Percentiles rank a stretch among this genome's conserved stretches.
phyloP scores from a whole-genome alignment of 2,329 filamentous ascomycete genomes.

The Talaromyces sp. region DNA sequence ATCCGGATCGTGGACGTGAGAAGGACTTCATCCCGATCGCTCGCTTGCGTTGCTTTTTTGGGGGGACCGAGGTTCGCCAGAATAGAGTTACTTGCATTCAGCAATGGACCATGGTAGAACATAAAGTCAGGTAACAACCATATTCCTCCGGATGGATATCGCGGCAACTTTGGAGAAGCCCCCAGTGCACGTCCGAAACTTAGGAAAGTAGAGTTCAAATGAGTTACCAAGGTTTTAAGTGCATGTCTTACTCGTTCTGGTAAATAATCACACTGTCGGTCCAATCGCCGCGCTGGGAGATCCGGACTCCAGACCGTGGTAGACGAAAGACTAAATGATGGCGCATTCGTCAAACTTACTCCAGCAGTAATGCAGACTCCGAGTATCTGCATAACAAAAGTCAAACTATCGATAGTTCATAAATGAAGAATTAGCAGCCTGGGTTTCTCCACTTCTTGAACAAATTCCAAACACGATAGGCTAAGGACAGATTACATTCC shows the following conservation, averaged over 20 bases:
- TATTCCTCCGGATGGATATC: not conserved
- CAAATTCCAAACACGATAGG: not conserved
- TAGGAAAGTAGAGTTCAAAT: not conserved
- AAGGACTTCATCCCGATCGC: not conserved
- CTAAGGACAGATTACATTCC: not conserved
- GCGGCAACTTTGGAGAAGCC: not conserved
- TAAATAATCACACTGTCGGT: not conserved
- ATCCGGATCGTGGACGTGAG: not conserved
- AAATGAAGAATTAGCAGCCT: not conserved
- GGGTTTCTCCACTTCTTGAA: not conserved
- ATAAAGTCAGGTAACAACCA: not conserved
- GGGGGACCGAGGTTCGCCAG: not conserved
- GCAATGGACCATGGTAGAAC: not conserved
- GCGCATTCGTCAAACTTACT: not conserved
- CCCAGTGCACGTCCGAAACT: not conserved
- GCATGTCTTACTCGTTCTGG: not conserved
- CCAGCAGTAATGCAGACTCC: not conserved
- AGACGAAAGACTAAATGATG: not conserved
- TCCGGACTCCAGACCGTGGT: not conserved
- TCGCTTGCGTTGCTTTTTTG: not conserved
- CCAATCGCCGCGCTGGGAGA: not conserved
- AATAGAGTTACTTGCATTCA: not conserved
- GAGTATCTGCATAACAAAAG: not conserved
- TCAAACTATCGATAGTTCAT: not conserved
- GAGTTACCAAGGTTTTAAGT: not conserved